Evolutionary conservation across 371 early-diverging fungal genomes (phyloP).

Genomic region (Thermomucor indicae-seudaticae): DNA sequence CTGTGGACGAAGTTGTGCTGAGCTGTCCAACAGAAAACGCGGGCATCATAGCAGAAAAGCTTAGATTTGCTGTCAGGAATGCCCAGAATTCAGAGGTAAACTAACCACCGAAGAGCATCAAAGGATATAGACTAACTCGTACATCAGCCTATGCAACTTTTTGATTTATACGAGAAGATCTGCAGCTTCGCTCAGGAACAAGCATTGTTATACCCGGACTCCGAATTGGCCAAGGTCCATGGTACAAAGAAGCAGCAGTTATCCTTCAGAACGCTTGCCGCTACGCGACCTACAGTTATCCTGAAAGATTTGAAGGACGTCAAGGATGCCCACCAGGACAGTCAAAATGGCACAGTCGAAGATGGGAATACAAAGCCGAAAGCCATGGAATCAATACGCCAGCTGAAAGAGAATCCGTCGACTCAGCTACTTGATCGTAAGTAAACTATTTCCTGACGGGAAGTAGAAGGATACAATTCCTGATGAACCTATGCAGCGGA

Average conservation of each 20-base stretch:
- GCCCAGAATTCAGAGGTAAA: constrained; percentile 29
- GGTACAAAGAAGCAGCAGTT: constrained; percentile 7
- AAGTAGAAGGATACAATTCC: background rate
- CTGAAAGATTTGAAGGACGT: background rate
- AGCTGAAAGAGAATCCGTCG: background rate
- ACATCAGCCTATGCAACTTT: constrained; percentile 13
- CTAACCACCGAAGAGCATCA: too few relatives aligned
- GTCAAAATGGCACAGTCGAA: too few relatives aligned
- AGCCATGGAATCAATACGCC: too few relatives aligned
- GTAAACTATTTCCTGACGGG: constrained; percentile 7
- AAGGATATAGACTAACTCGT: too few relatives aligned
- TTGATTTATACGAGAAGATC: constrained; percentile 16
- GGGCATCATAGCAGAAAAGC: constrained; percentile 21
- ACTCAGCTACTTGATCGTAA: constrained; percentile 20
- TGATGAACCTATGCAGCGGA: constrained; percentile 10
- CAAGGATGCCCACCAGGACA: too few relatives aligned
- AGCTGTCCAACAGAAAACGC: constrained; percentile 15
- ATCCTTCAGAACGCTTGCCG: constrained; percentile 6
- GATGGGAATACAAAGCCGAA: background rate
- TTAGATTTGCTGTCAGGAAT: constrained; percentile 26
- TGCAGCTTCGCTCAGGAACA: constrained; percentile 7
- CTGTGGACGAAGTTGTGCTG: too few relatives aligned
- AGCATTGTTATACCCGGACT: background rate
- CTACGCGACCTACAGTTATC: background rate
- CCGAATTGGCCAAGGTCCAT: too few relatives aligned